phyloP scores from a whole-genome alignment of 2,329 filamentous ascomycete genomes.

The Monilinia fructigena region DNA sequence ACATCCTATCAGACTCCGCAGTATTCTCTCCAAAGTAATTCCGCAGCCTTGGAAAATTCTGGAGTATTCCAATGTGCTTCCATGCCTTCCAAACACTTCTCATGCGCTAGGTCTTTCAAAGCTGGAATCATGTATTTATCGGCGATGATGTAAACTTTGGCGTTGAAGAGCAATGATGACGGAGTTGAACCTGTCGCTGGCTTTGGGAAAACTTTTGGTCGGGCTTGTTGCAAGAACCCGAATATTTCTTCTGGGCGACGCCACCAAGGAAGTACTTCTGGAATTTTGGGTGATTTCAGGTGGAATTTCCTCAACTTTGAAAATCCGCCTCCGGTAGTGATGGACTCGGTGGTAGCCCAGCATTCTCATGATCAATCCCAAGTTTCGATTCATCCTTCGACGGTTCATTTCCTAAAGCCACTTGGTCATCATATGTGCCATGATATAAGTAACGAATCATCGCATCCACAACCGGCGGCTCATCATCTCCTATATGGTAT shows the following conservation, averaged over 20 bases:
- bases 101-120: conserved; percentile 25
- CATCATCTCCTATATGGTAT: conserved; percentile 60
- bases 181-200: neutral
- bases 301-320: neutral
- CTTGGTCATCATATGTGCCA: conserved; percentile 18
- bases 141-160: conserved; percentile 29
- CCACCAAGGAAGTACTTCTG: neutral
- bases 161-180: conserved; percentile 24
- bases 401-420: neutral
- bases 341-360: neutral
- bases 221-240: neutral
- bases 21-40: conserved; percentile 26
- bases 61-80: conserved; percentile 22
- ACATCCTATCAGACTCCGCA: conserved; percentile 16
- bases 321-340: no score
- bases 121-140: conserved; percentile 31
- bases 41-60: conserved; percentile 21
- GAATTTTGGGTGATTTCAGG: neutral
- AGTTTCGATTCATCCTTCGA: neutral
- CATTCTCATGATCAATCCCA: neutral
- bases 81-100: conserved; percentile 24
- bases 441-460: conserved; percentile 76
- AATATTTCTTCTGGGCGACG: neutral
- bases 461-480: conserved; percentile 68
- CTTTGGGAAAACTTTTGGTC: neutral